Conservation (phyloP, 345 rosid species). For the Tarenaya hassleriana region DNA sequence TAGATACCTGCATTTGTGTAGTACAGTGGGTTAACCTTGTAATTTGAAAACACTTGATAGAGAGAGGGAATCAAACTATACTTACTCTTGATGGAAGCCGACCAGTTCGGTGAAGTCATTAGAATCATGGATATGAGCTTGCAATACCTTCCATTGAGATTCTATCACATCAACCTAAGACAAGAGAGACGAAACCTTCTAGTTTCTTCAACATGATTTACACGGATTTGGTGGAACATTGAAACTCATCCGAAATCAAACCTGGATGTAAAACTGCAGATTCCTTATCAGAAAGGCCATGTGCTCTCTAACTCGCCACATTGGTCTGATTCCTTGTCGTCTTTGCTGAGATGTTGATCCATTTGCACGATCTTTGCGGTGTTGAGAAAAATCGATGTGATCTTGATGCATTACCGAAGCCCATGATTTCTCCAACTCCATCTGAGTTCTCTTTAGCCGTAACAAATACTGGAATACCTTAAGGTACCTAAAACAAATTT, state of each 20-base stretch:
- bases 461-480: constrained; percentile 84
- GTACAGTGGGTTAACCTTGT: background rate
- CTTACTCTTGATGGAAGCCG: constrained; percentile 96
- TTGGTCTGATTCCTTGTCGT: constrained; percentile 72
- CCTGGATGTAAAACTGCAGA: constrained; percentile 98
- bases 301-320: constrained; percentile 96
- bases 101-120: constrained; percentile 91
- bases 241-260: constrained; percentile 18
- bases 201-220: constrained; percentile 5
- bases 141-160: constrained; percentile 97
- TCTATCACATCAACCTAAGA: constrained; percentile 91
- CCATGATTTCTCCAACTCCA: constrained; percentile 99
- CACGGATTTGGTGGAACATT: constrained; percentile 10
- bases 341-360: constrained; percentile 60
- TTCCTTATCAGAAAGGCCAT: constrained; percentile 95
- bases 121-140: constrained; percentile 76
- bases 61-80: constrained; percentile 2
- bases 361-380: constrained; percentile 43
- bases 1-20: constrained; percentile 59
- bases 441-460: constrained; percentile 84
- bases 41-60: constrained; percentile 3
- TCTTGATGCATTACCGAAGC: constrained; percentile 97
- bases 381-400: constrained; percentile 70
- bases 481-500: constrained; percentile 53
- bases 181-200: constrained; percentile 14